Evolutionary conservation across 441 rosid genomes (phyloP), one percentile per base, ranked within the genome.

Genomic region (Pelargonium myrrhifolium): DNA sequence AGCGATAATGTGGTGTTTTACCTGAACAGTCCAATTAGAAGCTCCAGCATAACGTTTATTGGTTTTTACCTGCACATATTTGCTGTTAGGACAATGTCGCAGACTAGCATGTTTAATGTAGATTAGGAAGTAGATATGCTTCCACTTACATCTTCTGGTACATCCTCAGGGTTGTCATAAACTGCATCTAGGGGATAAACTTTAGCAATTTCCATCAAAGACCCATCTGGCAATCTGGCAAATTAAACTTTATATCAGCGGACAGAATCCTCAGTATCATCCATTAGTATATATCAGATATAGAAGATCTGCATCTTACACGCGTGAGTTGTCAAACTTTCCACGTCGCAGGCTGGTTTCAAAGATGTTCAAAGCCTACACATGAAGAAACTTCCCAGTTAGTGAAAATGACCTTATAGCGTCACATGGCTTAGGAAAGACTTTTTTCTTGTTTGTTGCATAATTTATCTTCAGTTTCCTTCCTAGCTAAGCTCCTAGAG

Each of bases 131-230:
- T 65, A 28, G 22, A 31, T 17, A 39, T 14, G 66, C 14, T 70
- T 62, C 45, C 68, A 15, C 77, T 83, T 84, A 93, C 98, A 82
- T 93, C 98, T 81, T 93, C 93, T 74, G 98, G 98, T 4, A 93
- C 92, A 77, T 86, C 97, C 20, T 85, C 90, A 43, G 76, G 93
- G 65, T 59, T 83, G 82, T 93, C 97, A 82, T 65, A 93, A 18
- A 90, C 89, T 31, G 98, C 98, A 85, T 93, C 98, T 65, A 93
- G 82, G 24, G 97, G 88, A 80, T 93, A 93, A 40, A 93, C 82
- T 82, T 93, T 93, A 56, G 86, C 80, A 49, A 93, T 93, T 78
- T 90, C 92, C 96, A 93, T 87, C 81, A 87, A 61, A 64, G 97
- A 90, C 63, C 97, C 98, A 71, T 90, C 90, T 0, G 97, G 97